These are phyloP conservation scores for Taphrina wiesneri DNA, from an alignment of 1,139 yeast genomes.

Conservation along the genomic window DNA sequence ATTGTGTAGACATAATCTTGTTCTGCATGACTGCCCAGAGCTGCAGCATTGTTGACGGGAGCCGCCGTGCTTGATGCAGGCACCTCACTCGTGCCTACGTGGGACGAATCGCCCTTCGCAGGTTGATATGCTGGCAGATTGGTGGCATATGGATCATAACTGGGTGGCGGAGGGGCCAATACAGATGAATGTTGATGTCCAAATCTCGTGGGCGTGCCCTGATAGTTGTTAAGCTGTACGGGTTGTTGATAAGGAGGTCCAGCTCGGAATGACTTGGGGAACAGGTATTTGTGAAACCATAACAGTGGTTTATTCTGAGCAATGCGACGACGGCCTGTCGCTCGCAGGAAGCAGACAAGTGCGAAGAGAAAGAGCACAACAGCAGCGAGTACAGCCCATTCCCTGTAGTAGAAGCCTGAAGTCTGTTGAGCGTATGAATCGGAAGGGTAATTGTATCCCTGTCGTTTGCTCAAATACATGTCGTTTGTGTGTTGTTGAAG, in stretches of 20 bases:
- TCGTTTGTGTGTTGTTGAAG: neutral
- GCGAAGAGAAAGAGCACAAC: conserved; percentile 5
- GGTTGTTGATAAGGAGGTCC: conserved; percentile 21
- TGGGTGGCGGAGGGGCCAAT: conserved; percentile 27
- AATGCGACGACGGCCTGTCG: conserved; percentile 18
- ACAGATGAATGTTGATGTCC: neutral
- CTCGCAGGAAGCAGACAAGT: conserved; percentile 9
- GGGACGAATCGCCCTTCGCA: neutral
- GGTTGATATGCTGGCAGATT: conserved; percentile 27
- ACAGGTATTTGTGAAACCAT: conserved; percentile 7
- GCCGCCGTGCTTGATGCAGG: neutral
- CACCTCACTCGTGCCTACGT: neutral
- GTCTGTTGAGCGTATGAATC: neutral
- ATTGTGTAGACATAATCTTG: neutral
- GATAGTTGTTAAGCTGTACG: neutral
- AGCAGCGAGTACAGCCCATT: conserved; percentile 25
- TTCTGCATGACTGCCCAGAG: neutral
- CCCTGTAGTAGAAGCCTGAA: conserved; percentile 9
- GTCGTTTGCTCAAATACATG: neutral
- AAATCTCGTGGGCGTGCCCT: neutral
- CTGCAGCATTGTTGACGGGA: neutral
- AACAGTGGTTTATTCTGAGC: neutral
- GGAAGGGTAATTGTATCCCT: neutral
- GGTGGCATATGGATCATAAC: conserved; percentile 29
- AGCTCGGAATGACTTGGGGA: conserved; percentile 1